These are phyloP conservation scores for Podosphaera fusca DNA, from an alignment of 2,329 filamentous ascomycete species.

Conservation along the genomic window DNA sequence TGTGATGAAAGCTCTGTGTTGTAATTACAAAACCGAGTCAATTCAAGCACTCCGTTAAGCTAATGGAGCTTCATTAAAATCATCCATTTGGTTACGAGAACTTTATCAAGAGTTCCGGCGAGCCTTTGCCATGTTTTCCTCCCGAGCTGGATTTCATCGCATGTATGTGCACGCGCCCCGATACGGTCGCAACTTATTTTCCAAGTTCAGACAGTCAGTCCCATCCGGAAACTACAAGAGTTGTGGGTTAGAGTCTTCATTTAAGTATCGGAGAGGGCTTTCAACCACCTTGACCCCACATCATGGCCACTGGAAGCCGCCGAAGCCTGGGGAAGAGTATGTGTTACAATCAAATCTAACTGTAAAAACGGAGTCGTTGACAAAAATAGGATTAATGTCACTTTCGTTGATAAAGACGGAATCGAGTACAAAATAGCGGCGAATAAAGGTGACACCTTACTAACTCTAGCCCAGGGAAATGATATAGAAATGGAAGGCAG, in stretches of 20 bases:
- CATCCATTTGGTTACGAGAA: background rate
- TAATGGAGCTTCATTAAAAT: background rate
- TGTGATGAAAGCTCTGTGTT: no score
- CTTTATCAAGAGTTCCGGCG: background rate
- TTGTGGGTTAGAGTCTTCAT: background rate
- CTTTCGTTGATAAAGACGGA: conserved; percentile 83
- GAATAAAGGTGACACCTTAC: conserved; percentile 66
- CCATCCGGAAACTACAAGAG: background rate
- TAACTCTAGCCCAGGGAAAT: conserved; percentile 85
- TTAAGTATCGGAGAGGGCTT: conserved; percentile 24
- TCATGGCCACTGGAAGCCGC: conserved; percentile 65
- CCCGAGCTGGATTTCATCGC: background rate
- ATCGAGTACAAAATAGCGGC: conserved; percentile 56
- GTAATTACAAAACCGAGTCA: no score
- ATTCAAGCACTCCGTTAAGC: no score
- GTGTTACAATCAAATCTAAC: conserved; percentile 12
- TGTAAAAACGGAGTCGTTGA: background rate
- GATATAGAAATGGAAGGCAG: conserved; percentile 90
- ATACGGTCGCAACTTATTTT: background rate
- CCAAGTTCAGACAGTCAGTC: background rate
- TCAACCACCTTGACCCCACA: conserved; percentile 33
- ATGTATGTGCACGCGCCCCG: background rate
- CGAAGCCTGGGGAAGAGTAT: conserved; percentile 82
- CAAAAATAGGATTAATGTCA: conserved; percentile 48
- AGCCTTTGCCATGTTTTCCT: background rate